phyloP scores from a whole-genome alignment of 2,329 filamentous ascomycete species.

The Sporothrix variecibatus region DNA sequence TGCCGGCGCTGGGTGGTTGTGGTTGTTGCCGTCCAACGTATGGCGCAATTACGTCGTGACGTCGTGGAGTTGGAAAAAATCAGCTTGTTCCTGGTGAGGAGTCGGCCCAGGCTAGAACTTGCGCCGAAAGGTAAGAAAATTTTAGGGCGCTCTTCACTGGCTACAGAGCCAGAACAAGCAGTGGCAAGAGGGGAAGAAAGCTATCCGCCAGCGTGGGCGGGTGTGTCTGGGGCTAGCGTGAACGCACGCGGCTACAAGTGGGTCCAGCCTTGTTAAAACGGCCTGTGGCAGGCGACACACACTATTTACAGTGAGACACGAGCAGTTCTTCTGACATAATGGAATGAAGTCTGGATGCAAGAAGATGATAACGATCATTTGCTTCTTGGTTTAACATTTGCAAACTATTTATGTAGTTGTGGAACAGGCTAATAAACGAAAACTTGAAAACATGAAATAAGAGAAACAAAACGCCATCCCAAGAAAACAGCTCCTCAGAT shows the following conservation, averaged over 20 bases:
- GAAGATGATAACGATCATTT: background rate
- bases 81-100: background rate
- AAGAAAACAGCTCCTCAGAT: background rate
- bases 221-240: background rate
- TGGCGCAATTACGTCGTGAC: background rate
- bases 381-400: background rate
- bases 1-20: background rate
- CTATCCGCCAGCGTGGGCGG: background rate
- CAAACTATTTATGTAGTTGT: background rate
- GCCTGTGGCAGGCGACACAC: background rate
- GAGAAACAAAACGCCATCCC: background rate
- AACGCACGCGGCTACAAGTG: background rate
- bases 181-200: background rate
- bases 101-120: background rate
- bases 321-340: background rate
- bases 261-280: constrained; percentile 8
- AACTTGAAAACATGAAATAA: background rate
- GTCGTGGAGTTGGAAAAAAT: constrained; percentile 2
- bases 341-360: background rate
- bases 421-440: background rate
- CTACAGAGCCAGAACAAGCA: background rate
- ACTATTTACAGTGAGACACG: background rate
- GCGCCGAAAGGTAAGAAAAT: constrained; percentile 6
- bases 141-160: constrained; percentile 7
- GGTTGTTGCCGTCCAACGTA: background rate